Percentiles rank a stretch among this genome's conserved stretches.
These are phyloP conservation scores for Aspergillaceae sp. DNA, from an alignment of 2,329 filamentous ascomycete genomes.

Conservation along the genomic window DNA sequence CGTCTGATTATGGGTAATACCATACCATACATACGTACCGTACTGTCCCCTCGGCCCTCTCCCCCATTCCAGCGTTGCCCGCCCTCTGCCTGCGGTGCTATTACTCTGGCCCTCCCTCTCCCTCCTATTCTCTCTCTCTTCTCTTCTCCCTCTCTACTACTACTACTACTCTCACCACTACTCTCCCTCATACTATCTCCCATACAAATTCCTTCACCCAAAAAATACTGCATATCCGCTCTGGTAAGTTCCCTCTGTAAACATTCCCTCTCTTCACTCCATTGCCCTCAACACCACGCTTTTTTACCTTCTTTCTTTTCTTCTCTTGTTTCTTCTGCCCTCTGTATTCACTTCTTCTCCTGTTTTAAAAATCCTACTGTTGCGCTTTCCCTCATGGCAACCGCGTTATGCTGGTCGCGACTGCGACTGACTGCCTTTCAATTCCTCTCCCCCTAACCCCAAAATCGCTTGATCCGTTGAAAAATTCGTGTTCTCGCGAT, in stretches of 20 bases:
- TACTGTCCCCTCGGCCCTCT: conserved; percentile 3
- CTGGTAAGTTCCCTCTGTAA: conserved; percentile 29
- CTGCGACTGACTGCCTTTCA: too few species aligned
- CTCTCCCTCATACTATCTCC: conserved; percentile 24
- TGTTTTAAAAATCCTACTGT: conserved; percentile 10
- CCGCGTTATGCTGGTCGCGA: conserved; percentile 17
- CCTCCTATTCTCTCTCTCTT: conserved; percentile 23
- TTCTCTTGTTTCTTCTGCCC: conserved; percentile 8
- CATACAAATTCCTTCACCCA: conserved; percentile 24
- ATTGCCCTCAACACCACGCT: conserved; percentile 20
- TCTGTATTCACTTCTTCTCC: conserved; percentile 6
- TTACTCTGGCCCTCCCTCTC: conserved; percentile 27
- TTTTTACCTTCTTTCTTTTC: conserved; percentile 14
- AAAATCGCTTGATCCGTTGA: background rate
- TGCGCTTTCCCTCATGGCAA: conserved; percentile 15
- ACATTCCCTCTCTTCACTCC: conserved; percentile 14
- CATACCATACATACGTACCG: conserved; percentile 18
- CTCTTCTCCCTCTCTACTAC: conserved; percentile 19
- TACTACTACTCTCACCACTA: conserved; percentile 21
- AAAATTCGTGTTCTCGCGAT: conserved; percentile 3
- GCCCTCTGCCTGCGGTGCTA: conserved; percentile 17
- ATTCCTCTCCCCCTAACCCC: too few species aligned
- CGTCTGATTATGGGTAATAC: conserved; percentile 6
- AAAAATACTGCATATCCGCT: conserved; percentile 31
- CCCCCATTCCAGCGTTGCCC: conserved; percentile 16